Base-by-base conservation (phyloP, 2,329 filamentous ascomycete species). In the Stagonosporopsis vannaccii region DNA sequence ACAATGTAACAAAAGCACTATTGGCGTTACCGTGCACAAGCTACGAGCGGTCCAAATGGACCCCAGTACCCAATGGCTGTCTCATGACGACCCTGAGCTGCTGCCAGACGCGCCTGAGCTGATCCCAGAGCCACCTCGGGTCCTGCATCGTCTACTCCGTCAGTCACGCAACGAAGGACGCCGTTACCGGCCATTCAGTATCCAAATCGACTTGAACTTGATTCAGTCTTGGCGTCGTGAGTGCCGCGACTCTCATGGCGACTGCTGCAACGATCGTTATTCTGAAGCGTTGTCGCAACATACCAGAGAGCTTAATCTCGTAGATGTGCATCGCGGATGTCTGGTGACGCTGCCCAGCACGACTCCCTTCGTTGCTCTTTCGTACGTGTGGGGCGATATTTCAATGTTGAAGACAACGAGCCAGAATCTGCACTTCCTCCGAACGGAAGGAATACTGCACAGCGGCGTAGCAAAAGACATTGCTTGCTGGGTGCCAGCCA, bases 251-350 rank as follows among this genome's bases (percentile, higher is more conserved):
- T 15, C n/a, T 13, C 42, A 44, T 9, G 42, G 42, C 8, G 8
- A 13, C 28, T 35, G 42, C 32, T 46, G 43, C 22, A 46, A 46
- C 23, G 32, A 46, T 8, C 30, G 32, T 4, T 46, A 46, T 17
- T 17, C 20, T 13, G n/a, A 17, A 6, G 15, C 30, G 1, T 54
- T 56, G 53, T 62, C 57, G 42, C 41, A 39, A 33, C 49, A 52
- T 53, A 49, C 61, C 56, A 55, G 28, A 43, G 23, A 39, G 3
- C 30, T 46, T 7, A 8, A 20, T 5, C 22, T 43, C 2, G 22
- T 50, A 6, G 47, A 50, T 11, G 30, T 36, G 12, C 7, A 20
- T 2, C 8, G 13, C 19, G 15, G 28, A n/a, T 46, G 41, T 12
- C 11, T 52, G 22, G 42, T 46, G 3, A 30, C n/a, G 4, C 4